Conservation (phyloP, 495 filamentous ascomycete genomes). For the Neurospora sp. region DNA sequence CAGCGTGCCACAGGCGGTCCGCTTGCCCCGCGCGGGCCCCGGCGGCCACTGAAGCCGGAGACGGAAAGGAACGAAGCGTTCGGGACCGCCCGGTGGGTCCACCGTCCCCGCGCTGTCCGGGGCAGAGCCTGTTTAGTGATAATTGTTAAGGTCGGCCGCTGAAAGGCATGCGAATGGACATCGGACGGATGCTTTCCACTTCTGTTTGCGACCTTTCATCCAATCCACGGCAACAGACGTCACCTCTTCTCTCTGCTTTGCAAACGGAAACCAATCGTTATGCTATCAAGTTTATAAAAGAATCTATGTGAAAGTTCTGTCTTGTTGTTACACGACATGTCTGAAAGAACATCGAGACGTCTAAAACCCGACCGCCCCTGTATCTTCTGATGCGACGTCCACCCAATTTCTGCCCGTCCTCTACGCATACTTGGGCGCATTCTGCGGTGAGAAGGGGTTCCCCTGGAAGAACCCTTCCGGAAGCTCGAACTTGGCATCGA, state of each 20-base stretch:
- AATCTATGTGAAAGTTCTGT: background rate
- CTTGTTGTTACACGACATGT: background rate
- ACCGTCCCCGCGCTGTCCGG: background rate
- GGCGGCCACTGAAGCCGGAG: background rate
- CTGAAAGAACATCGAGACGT: background rate
- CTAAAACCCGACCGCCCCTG: too few relatives aligned
- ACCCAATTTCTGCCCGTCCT: background rate
- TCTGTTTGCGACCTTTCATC: background rate
- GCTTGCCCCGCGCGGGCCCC: background rate
- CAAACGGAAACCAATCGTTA: background rate
- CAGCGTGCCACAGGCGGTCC: background rate
- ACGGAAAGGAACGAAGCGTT: background rate
- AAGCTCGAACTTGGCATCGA: slow-evolving; percentile 10
- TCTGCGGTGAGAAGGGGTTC: slow-evolving; percentile 1
- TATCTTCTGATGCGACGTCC: background rate
- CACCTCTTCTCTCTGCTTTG: background rate
- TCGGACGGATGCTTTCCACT: background rate
- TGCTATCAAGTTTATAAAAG: background rate
- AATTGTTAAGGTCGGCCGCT: background rate
- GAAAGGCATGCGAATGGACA: background rate
- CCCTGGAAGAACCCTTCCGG: slow-evolving; percentile 8
- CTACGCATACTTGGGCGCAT: background rate
- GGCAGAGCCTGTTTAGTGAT: background rate
- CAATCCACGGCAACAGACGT: background rate
- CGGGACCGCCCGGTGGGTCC: background rate